Evolutionary conservation across 2,329 filamentous ascomycete species (phyloP).

Genomic region (Mycosphaerella arachidis): DNA sequence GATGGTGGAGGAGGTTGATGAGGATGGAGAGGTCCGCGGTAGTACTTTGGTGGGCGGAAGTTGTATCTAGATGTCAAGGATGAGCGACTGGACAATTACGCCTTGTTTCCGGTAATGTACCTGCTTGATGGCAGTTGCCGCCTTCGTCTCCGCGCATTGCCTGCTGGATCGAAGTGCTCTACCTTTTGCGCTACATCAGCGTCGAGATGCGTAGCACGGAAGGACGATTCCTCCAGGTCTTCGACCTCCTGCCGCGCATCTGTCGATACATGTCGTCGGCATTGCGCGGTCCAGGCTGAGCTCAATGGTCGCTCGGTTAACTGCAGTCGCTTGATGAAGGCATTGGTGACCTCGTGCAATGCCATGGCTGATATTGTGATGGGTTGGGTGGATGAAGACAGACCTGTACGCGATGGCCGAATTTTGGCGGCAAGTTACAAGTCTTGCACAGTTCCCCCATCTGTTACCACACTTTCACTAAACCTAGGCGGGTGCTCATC

Average conservation of each 20-base stretch:
- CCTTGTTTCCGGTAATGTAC: slow-evolving; percentile 33
- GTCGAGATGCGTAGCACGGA: slow-evolving; percentile 36
- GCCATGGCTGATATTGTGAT: slow-evolving; percentile 24
- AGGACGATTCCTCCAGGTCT: slow-evolving; percentile 36
- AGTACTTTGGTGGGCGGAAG: slow-evolving; percentile 89
- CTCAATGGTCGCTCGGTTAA: slow-evolving; percentile 17
- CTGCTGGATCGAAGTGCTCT: slow-evolving; percentile 36
- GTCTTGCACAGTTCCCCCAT: too few species aligned
- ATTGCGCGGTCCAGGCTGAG: slow-evolving; percentile 25
- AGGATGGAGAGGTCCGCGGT: slow-evolving; percentile 88
- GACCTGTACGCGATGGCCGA: background rate
- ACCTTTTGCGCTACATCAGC: slow-evolving; percentile 37
- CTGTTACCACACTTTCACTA: too few species aligned
- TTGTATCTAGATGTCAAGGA: slow-evolving; percentile 64
- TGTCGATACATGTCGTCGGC: slow-evolving; percentile 22
- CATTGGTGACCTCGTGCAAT: slow-evolving; percentile 30
- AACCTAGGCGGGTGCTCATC: background rate
- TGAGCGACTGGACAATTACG: background rate
- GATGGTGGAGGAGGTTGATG: slow-evolving; percentile 83
- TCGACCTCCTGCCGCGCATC: slow-evolving; percentile 18
- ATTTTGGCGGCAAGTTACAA: background rate
- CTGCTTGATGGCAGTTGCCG: slow-evolving; percentile 50
- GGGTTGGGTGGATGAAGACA: background rate
- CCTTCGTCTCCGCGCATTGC: slow-evolving; percentile 40
- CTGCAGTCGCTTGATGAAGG: slow-evolving; percentile 27